Conservation (phyloP, 305 asterid genomes). For the Solanum hybrid region DNA sequence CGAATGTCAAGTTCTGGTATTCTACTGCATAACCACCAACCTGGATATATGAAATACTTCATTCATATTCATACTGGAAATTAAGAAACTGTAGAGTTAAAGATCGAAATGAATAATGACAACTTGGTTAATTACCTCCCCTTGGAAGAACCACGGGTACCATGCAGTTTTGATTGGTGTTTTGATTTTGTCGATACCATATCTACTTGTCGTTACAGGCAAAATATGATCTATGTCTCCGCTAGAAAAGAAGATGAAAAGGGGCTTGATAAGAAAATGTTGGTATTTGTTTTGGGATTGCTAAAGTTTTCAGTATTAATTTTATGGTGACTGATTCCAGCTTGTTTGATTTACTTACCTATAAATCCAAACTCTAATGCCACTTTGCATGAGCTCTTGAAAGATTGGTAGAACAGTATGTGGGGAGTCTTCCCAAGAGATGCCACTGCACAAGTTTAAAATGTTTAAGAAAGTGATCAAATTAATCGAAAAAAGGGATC, state of each 20-base stretch:
- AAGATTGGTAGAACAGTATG: conserved; percentile 29
- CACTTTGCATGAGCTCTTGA: conserved; percentile 31
- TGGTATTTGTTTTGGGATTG: neutral
- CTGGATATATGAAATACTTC: conserved; percentile 10
- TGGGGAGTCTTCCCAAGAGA: conserved; percentile 24
- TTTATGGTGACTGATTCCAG: neutral
- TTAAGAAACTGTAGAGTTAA: neutral
- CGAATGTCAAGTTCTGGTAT: conserved; percentile 56
- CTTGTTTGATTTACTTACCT: conserved; percentile 18
- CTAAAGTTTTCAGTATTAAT: neutral
- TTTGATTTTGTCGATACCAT: conserved; percentile 38
- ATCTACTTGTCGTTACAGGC: conserved; percentile 43
- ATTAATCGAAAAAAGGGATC: neutral
- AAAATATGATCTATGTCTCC: conserved; percentile 36
- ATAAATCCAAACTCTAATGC: conserved; percentile 43
- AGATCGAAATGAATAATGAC: neutral
- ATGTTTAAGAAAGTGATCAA: neutral
- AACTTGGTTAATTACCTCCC: conserved; percentile 25
- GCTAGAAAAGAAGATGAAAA: conserved; percentile 14
- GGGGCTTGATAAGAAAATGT: neutral
- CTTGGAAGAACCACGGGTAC: conserved; percentile 49
- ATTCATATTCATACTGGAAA: neutral
- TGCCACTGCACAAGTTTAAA: neutral
- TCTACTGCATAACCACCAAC: conserved; percentile 70
- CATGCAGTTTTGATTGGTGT: conserved; percentile 42